These are phyloP conservation scores for Forsythia viridissima DNA, from an alignment of 257 asterid species.

Conservation along the genomic window DNA sequence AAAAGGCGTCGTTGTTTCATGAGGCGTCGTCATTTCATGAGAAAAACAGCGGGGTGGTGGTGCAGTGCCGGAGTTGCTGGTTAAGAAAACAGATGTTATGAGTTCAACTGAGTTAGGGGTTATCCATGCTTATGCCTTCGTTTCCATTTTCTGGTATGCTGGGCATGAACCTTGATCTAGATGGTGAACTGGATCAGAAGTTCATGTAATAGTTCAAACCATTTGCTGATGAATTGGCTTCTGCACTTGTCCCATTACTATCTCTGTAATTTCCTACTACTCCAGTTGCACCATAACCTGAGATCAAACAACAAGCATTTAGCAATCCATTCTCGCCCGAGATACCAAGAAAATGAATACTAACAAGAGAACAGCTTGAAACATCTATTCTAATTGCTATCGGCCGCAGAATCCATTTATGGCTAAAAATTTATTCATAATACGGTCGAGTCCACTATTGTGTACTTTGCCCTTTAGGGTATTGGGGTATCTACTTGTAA, in stretches of 20 bases:
- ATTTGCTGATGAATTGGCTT: slow-evolving; percentile 20
- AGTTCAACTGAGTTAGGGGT: neutral
- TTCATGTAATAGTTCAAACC: slow-evolving; percentile 12
- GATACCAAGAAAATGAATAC: neutral
- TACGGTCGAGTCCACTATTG: too few species aligned
- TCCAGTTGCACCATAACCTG: slow-evolving; percentile 43
- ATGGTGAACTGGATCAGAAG: slow-evolving; percentile 35
- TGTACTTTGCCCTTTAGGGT: too few species aligned
- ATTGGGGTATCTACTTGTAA: too few species aligned
- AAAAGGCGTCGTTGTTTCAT: too few species aligned
- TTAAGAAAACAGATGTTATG: too few species aligned
- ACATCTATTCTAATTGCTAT: neutral
- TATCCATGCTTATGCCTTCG: slow-evolving; percentile 22
- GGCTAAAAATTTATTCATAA: neutral
- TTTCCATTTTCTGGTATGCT: slow-evolving; percentile 44
- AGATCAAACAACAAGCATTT: neutral
- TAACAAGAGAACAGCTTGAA: neutral
- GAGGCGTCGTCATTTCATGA: too few species aligned
- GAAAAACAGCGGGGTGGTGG: too few species aligned
- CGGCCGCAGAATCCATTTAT: neutral
- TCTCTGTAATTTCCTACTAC: slow-evolving; percentile 36
- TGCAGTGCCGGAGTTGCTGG: too few species aligned
- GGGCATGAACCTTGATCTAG: slow-evolving; percentile 48
- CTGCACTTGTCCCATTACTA: slow-evolving; percentile 24
- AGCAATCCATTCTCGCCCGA: neutral